Percentiles rank a stretch among this genome's conserved stretches.
phyloP scores from a whole-genome alignment of 345 rosid genomes.

The Lumnitzera racemosa region DNA sequence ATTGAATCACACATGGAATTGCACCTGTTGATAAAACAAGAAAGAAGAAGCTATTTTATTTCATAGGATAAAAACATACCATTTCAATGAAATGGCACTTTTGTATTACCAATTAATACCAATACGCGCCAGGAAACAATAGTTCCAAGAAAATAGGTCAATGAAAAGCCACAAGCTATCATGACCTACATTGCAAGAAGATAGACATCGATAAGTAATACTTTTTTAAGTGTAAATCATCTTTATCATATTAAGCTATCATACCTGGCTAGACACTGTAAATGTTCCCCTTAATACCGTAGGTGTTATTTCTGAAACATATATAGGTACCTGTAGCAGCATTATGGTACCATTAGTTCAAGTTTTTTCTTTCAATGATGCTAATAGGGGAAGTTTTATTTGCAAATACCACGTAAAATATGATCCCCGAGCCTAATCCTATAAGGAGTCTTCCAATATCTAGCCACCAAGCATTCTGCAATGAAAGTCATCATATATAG shows the following conservation, averaged over 20 bases:
- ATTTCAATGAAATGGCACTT: neutral
- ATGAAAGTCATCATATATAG: neutral
- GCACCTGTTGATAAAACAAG: constrained; percentile 17
- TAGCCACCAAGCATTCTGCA: constrained; percentile 24
- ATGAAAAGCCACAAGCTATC: constrained; percentile 14
- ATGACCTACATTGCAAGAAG: constrained; percentile 9
- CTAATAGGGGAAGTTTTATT: neutral
- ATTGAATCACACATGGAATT: constrained; percentile 24
- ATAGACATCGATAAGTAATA: too few species aligned
- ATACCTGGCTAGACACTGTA: constrained; percentile 16
- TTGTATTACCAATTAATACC: constrained; percentile 14
- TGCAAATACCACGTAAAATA: constrained; percentile 21
- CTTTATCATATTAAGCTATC: neutral
- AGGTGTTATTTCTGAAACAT: constrained; percentile 25
- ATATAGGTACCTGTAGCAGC: constrained; percentile 15
- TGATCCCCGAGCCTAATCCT: constrained; percentile 24
- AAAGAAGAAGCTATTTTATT: neutral
- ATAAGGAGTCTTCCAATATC: constrained; percentile 23
- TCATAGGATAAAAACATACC: neutral
- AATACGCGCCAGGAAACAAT: constrained; percentile 26
- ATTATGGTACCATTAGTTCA: neutral
- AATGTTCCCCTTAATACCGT: constrained; percentile 20
- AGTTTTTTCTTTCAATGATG: neutral
- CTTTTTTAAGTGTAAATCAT: too few species aligned
- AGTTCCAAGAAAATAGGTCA: constrained; percentile 18